Evolutionary conservation across 2,329 filamentous ascomycete genomes (phyloP), one percentile per base, ranked within the genome.

Genomic region (Akanthomyces dipterigenus): DNA sequence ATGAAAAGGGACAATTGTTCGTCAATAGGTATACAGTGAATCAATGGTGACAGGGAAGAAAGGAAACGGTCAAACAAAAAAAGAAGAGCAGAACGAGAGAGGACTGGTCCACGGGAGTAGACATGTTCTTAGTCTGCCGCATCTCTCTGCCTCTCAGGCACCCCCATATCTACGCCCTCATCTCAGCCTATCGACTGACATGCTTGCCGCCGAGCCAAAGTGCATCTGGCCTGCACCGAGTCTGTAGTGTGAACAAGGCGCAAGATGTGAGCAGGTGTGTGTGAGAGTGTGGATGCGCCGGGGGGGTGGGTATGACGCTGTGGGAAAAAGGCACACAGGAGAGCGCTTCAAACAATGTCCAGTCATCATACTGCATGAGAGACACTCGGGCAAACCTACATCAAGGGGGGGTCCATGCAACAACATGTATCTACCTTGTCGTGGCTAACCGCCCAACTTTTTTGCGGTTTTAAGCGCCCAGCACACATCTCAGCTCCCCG

Each of bases 61-160:
- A 55, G 46, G 54, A 64, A 56, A 58, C 60, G 63, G 40, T 54
- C 56, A 64, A 62, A 60, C 61, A 54, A 40, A 38, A 61, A 49
- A 54, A 54, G 24, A 43, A 18, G 31, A 3, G 20, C 43, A 40
- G 51, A 22, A n/a, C 55, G 34, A 45, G 24, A 22, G 42, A 26
- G 9, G 28, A 56, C 14, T 5, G n/a, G n/a, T n/a, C n/a, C n/a
- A n/a, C n/a, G n/a, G n/a, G n/a, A n/a, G n/a, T n/a, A n/a, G 18
- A 12, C 31, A 36, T 49, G 3, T 49, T 31, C 43, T 46, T 46
- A 46, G 43, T 20, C 20, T 2, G 43, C 43, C 20, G 5, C 31
- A 34, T 24, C 11, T 24, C 20, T 11, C 43, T 9, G 8, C 8
- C 31, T 34, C 31, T 34, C 31, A 34, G 7, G 31, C 11, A 34